phyloP scores from a whole-genome alignment of 495 filamentous ascomycete species.

The Eremomyces bilateralis region DNA sequence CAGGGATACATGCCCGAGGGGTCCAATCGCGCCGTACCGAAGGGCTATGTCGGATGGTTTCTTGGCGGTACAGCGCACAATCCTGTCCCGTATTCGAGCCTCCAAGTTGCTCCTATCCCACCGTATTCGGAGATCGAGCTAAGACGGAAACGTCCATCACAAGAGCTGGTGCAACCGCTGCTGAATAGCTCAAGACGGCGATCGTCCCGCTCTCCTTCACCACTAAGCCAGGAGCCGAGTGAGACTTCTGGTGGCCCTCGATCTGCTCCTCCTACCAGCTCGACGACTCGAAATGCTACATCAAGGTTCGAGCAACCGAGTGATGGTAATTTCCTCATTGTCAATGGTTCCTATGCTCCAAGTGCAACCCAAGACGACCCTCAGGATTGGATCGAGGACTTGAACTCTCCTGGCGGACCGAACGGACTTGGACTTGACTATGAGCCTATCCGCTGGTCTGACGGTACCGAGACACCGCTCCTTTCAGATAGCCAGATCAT shows the following conservation, averaged over 20 bases:
- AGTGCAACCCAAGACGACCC: conserved; percentile 8
- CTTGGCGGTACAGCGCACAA: neutral
- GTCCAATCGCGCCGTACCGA: neutral
- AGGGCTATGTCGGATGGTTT: neutral
- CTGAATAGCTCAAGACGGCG: conserved; percentile 11
- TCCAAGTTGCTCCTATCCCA: conserved; percentile 24
- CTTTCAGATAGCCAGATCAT: too few relatives aligned
- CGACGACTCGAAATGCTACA: too few relatives aligned
- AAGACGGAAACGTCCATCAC: conserved; percentile 24
- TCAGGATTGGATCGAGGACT: conserved; percentile 6
- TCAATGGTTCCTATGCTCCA: conserved; percentile 21
- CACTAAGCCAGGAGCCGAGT: conserved; percentile 15
- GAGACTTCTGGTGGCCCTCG: conserved; percentile 12
- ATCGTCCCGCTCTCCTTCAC: conserved; percentile 19
- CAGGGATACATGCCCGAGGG: neutral
- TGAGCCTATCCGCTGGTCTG: too few relatives aligned
- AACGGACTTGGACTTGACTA: too few relatives aligned
- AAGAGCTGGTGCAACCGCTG: too few relatives aligned
- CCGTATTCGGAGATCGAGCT: conserved; percentile 26
- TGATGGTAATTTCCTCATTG: conserved; percentile 21
- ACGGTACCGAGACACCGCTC: too few relatives aligned
- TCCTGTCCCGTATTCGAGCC: conserved; percentile 22
- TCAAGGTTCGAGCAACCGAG: too few relatives aligned
- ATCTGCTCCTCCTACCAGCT: conserved; percentile 4
- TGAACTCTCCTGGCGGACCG: neutral